These are phyloP conservation scores for Fusarium solani-melongenae DNA, from an alignment of 2,329 filamentous ascomycete genomes.

Conservation along the genomic window DNA sequence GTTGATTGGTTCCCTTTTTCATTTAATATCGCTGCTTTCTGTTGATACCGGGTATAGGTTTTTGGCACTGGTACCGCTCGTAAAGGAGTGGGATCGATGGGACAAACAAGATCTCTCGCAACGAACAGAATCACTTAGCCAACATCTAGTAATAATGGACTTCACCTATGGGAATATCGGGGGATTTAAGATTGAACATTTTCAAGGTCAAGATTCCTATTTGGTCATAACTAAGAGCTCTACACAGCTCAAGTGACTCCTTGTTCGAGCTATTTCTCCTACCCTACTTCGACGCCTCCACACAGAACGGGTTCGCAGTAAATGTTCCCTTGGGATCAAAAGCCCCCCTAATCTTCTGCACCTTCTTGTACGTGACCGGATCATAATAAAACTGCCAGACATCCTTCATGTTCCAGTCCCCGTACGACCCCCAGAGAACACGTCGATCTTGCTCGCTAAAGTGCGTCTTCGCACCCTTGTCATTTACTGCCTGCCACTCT, in stretches of 20 bases:
- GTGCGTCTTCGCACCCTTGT: conserved; percentile 46
- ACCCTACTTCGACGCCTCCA: neutral
- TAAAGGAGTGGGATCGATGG: neutral
- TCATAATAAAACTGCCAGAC: conserved; percentile 50
- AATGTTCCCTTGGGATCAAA: conserved; percentile 52
- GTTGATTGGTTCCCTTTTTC: neutral
- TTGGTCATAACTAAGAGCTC: neutral
- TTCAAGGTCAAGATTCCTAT: neutral
- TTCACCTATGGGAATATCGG: neutral
- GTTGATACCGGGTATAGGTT: neutral
- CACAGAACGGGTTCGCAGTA: conserved; percentile 49
- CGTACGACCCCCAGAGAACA: conserved; percentile 54
- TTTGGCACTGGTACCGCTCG: too few relatives aligned
- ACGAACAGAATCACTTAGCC: neutral
- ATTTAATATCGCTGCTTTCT: neutral
- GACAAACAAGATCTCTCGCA: neutral
- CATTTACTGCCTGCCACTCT: conserved; percentile 57
- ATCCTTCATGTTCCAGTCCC: conserved; percentile 47
- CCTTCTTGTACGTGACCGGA: conserved; percentile 47
- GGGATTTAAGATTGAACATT: neutral
- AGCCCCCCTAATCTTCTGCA: conserved; percentile 43
- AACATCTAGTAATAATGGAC: neutral
- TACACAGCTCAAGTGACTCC: neutral
- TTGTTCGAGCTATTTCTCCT: neutral
- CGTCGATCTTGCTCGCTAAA: conserved; percentile 53